Percentiles rank a stretch among this genome's conserved stretches.
phyloP scores from a whole-genome alignment of 768 basidiomycete genomes.

The Mrakia blollopis region DNA sequence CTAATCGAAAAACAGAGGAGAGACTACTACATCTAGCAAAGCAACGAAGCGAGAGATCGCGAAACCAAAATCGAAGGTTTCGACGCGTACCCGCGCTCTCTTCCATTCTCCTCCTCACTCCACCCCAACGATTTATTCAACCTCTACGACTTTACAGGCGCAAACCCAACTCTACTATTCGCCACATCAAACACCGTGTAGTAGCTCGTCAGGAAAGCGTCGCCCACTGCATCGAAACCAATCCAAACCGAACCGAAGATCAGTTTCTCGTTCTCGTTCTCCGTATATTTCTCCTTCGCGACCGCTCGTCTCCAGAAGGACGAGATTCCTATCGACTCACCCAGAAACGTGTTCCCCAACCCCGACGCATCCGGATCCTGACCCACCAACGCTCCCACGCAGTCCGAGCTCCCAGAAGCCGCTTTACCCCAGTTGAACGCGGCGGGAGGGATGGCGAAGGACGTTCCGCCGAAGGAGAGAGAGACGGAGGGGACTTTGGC shows the following conservation, averaged over 20 bases:
- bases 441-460: constrained; percentile 14
- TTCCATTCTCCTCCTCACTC: too few species aligned
- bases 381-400: constrained; percentile 14
- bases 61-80: too few species aligned
- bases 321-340: too few species aligned
- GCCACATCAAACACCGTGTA: constrained; percentile 13
- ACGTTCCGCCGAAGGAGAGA: constrained; percentile 12
- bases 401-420: background rate
- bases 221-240: background rate
- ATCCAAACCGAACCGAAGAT: background rate
- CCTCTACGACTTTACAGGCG: background rate
- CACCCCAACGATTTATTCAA: too few species aligned
- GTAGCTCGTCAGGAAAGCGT: background rate
- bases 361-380: constrained; percentile 3
- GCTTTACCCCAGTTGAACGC: constrained; percentile 11
- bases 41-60: too few species aligned
- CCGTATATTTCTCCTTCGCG: too few species aligned
- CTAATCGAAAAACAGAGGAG: too few species aligned
- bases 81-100: too few species aligned
- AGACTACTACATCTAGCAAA: too few species aligned
- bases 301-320: too few species aligned
- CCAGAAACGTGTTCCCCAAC: constrained; percentile 9
- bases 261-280: background rate
- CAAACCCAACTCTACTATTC: constrained; percentile 10
- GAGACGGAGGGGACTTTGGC: background rate